phyloP scores from a whole-genome alignment of 148 eudicot species.

The Polygonum aviculare region DNA sequence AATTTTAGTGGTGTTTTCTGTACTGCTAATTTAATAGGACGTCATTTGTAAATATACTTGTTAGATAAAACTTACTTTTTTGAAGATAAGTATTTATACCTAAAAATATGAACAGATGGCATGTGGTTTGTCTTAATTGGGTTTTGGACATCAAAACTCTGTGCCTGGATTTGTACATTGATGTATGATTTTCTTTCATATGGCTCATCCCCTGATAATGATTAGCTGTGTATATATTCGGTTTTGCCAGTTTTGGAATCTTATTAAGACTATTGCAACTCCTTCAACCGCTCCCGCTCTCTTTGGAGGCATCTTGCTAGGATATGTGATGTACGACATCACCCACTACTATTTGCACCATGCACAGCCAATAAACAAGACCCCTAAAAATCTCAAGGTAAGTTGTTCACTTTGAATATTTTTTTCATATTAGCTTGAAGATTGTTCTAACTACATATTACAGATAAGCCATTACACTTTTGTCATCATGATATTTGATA shows the following conservation, averaged over 20 bases:
- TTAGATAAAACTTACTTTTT: no score
- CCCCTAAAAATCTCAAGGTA: conserved; percentile 14
- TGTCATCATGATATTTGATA: not conserved
- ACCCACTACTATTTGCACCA: conserved; percentile 71
- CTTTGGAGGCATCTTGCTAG: conserved; percentile 46
- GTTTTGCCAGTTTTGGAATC: conserved; percentile 34
- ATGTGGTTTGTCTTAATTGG: no score
- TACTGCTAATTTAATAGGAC: no score
- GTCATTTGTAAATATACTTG: no score
- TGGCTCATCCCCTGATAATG: not conserved
- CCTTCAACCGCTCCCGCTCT: conserved; percentile 44
- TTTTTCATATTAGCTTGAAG: not conserved
- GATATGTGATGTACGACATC: conserved; percentile 56
- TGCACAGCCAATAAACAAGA: conserved; percentile 42
- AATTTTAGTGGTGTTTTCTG: no score
- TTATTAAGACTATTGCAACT: conserved; percentile 28
- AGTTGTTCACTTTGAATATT: not conserved
- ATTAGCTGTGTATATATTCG: not conserved
- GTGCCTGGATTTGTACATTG: not conserved
- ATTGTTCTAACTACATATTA: not conserved
- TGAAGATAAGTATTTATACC: no score
- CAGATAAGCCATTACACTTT: not conserved
- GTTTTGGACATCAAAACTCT: no score
- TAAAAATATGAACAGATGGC: no score
- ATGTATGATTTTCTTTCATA: not conserved